Conservation (phyloP, 768 basidiomycete genomes). For the Naganishia friedmannii region DNA sequence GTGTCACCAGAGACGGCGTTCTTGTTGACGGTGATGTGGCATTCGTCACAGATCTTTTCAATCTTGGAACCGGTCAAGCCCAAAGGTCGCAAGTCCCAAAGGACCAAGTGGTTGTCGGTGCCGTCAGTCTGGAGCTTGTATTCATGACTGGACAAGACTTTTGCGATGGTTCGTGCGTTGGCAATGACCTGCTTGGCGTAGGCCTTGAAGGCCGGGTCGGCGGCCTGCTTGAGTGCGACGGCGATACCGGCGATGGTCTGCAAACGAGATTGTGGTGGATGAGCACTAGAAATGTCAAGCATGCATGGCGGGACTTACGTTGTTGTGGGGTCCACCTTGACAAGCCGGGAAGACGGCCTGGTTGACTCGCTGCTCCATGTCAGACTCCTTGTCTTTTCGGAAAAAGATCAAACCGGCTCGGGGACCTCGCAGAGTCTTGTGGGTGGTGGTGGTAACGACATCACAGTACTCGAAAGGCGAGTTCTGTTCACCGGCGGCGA, state of each 20-base stretch:
- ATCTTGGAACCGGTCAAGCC: conserved; percentile 97
- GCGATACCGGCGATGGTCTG: conserved; percentile 94
- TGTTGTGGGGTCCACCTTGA: conserved; percentile 99
- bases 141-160: conserved; percentile 68
- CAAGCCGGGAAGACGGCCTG: conserved; percentile 99
- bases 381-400: conserved; percentile 83
- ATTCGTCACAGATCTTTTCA: conserved; percentile 94
- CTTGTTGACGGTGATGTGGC: conserved; percentile 86
- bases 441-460: conserved; percentile 96
- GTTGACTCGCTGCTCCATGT: conserved; percentile 95
- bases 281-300: conserved; percentile 10
- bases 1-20: conserved; percentile 96
- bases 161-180: conserved; percentile 76
- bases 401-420: conserved; percentile 98
- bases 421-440: conserved; percentile 98
- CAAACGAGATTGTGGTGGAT: neutral
- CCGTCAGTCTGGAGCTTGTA: conserved; percentile 97
- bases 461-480: conserved; percentile 95
- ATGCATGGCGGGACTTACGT: conserved; percentile 58
- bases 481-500: conserved; percentile 85
- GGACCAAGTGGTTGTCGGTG: conserved; percentile 94
- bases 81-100: conserved; percentile 94
- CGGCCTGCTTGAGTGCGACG: conserved; percentile 83
- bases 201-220: conserved; percentile 79
- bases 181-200: conserved; percentile 93